Evolutionary conservation across 2,329 filamentous ascomycete species (phyloP), one percentile per base, ranked within the genome.

Genomic region (Epicoccum nigrum): DNA sequence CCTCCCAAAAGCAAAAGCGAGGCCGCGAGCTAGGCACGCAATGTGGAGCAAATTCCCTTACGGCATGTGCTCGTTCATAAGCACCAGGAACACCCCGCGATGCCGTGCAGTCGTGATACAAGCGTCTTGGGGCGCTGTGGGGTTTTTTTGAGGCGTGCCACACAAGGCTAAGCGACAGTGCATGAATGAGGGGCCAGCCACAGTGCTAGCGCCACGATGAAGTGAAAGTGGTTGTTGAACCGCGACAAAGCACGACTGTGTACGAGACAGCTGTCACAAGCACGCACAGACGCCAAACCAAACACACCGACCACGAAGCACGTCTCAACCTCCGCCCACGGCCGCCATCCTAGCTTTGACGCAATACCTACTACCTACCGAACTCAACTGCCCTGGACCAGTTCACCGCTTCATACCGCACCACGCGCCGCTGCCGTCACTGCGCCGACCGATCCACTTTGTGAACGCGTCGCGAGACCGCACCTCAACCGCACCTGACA

Each of bases 31-130:
- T 47, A 34, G 27, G 27, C 44, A 47, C 42, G 40, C 48, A 39
- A 39, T 42, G 43, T 31, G 47, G 43, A 51, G 52, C 56, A 51
- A 27, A 27, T 15, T 54, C 51, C 48, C 35, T 43, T 47, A 54
- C 50, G 40, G 50, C 54, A 60, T 50, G 9, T 43, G 41, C 41
- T 54, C 20, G 37, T 19, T 45, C 47, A n/a, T n/a, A 41, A 23
- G 35, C 37, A 41, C 44, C 45, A 56, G 53, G 56, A 49, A 21
- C 45, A 51, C 48, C 53, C 54, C 54, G 34, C 52, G 17, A 58
- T 62, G 51, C 46, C 46, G 48, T 51, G 55, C 56, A 60, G 54
- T 56, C 5, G 57, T 60, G 59, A 54, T 51, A 58, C 54, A 38
- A 19, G 25, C 34, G 30, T 40, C 35, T 48, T 48, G 40, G 30